Conservation (phyloP, 1,284 basidiomycete genomes). For the Cutaneotrichosporon cavernicola region DNA sequence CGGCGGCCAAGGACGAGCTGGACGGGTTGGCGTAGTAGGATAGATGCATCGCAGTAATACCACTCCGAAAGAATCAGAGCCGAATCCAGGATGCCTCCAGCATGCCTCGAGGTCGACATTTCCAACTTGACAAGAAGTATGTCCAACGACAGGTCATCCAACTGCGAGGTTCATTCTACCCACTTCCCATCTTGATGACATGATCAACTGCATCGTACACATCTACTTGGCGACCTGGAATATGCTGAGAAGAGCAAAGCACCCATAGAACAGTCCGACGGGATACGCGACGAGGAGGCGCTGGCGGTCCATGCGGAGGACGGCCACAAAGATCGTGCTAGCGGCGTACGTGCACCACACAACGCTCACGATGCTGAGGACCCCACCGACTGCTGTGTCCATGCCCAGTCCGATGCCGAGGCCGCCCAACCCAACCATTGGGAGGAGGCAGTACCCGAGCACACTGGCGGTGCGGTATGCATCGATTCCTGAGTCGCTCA, state of each 20-base stretch:
- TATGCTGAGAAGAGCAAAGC: constrained; percentile 78
- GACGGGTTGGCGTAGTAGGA: constrained; percentile 41
- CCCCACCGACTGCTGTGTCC: constrained; percentile 78
- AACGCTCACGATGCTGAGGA: constrained; percentile 75
- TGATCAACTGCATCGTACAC: background rate
- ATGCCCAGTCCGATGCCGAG: constrained; percentile 83
- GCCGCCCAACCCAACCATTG: constrained; percentile 93
- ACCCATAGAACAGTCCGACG: constrained; percentile 84
- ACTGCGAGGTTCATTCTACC: background rate
- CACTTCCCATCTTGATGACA: background rate
- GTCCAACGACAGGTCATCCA: background rate
- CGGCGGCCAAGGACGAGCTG: constrained; percentile 43
- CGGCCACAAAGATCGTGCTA: constrained; percentile 88
- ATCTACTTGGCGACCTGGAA: constrained; percentile 33
- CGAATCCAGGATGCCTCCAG: background rate
- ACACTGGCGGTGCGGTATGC: constrained; percentile 95
- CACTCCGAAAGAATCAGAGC: background rate
- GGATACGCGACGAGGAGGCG: constrained; percentile 91
- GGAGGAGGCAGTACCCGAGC: constrained; percentile 93
- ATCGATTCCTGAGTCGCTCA: constrained; percentile 94
- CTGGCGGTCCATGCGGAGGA: constrained; percentile 89
- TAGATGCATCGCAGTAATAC: constrained; percentile 15
- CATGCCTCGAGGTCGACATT: background rate
- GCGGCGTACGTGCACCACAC: constrained; percentile 95
- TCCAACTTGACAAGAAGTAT: background rate